Evolutionary conservation across 768 basidiomycete species (phyloP).

Genomic region (Clavulina sp.): DNA sequence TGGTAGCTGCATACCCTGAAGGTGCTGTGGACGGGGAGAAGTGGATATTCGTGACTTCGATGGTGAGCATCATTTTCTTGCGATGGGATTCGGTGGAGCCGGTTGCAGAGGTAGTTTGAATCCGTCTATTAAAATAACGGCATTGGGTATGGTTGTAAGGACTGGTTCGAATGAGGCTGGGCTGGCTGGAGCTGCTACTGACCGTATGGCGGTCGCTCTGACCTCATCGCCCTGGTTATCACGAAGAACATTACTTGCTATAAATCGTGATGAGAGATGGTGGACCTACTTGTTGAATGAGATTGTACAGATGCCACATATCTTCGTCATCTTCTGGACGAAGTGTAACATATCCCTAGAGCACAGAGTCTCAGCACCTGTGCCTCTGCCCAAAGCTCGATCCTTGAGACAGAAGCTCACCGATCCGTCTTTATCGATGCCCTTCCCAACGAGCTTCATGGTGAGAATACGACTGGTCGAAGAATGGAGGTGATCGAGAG

Average conservation of each 20-base stretch:
- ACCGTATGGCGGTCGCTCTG: constrained; percentile 73
- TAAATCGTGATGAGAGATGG: not conserved
- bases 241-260: constrained; percentile 5
- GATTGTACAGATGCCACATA: constrained; percentile 99
- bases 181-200: constrained; percentile 12
- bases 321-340: constrained; percentile 97
- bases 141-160: not conserved
- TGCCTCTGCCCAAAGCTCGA: not conserved
- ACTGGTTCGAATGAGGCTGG: not conserved
- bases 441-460: constrained; percentile 77
- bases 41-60: constrained; percentile 60
- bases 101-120: constrained; percentile 78
- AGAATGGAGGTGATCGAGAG: no score
- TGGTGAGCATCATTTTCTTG: constrained; percentile 66
- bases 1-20: constrained; percentile 23
- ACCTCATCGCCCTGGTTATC: constrained; percentile 50
- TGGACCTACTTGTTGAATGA: constrained; percentile 52
- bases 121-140: constrained; percentile 34
- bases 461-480: not conserved
- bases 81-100: constrained; percentile 89
- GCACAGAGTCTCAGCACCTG: constrained; percentile 7
- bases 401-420: no score
- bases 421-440: constrained; percentile 68
- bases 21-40: constrained; percentile 56
- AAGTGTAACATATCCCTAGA: constrained; percentile 80